Base-by-base conservation (phyloP, 225 moss, liverwort and hornwort genomes). In the Takakia lepidozioides region DNA sequence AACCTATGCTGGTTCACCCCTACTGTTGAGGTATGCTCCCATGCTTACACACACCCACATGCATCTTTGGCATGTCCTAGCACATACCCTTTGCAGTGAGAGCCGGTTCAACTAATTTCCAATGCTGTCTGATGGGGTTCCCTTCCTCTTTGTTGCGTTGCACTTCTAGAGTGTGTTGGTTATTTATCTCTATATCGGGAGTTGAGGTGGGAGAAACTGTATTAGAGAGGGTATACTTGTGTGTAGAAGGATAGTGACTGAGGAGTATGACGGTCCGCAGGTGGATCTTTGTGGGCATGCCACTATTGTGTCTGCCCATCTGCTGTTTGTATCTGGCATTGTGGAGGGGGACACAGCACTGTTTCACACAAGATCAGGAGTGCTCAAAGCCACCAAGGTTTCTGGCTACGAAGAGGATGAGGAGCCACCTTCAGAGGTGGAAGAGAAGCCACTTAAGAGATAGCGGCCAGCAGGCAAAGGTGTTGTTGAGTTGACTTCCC, bases 1-100 rank as follows among this genome's bases (percentile, higher is more conserved):
- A 87, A 98, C 47, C 77, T 98, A 28, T 78, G 98, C 46, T 91
- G 91, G 90, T 98, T 98, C 62, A 60, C 91, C 23, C 64, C 98
- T 35, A 61, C 69, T 59, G 30, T 43, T 28, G 98, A 98, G 90
- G 95, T 93, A 78, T 41, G 51, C 42, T n/a, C n/a, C n/a, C n/a
- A n/a, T n/a, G n/a, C n/a, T n/a, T n/a, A n/a, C n/a, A n/a, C n/a
- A n/a, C n/a, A n/a, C n/a, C n/a, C n/a, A n/a, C n/a, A n/a, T n/a
- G n/a, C n/a, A n/a, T n/a, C n/a, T n/a, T n/a, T n/a, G n/a, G n/a
- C n/a, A n/a, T n/a, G n/a, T n/a, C n/a, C n/a, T n/a, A n/a, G n/a
- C n/a, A n/a, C n/a, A n/a, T n/a, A n/a, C n/a, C n/a, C n/a, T n/a
- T n/a, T n/a, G n/a, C n/a, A n/a, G n/a, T n/a, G n/a, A n/a, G n/a